Evolutionary conservation across 176 grass and related monocot species (phyloP).

Genomic region (Urochloa ruziziensis): DNA sequence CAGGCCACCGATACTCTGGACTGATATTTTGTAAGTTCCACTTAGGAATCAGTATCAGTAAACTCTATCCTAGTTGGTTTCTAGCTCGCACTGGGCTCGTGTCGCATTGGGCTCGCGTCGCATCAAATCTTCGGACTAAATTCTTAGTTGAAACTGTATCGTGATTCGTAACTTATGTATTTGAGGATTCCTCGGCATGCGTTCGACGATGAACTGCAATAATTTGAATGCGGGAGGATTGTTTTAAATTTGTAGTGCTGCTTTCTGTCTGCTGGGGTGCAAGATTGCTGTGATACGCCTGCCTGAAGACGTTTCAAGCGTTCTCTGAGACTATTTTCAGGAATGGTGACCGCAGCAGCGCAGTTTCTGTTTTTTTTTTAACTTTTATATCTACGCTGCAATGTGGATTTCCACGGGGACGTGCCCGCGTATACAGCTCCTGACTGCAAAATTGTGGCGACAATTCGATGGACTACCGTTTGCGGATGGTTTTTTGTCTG

Average conservation of each 20-base stretch:
- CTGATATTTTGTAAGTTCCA: constrained; percentile 55
- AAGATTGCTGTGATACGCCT: background rate
- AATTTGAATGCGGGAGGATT: constrained; percentile 39
- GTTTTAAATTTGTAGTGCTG: background rate
- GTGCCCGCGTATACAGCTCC: background rate
- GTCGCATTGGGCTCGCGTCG: background rate
- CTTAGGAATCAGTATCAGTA: constrained; percentile 53
- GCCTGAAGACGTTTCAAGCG: background rate
- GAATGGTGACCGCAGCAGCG: background rate
- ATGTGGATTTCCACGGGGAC: background rate
- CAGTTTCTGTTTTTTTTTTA: background rate
- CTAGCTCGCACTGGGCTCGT: background rate
- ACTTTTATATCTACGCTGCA: background rate
- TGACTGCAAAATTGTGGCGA: background rate
- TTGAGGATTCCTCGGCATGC: constrained; percentile 29
- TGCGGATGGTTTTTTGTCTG: no score
- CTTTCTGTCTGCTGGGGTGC: background rate
- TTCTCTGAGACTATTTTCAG: background rate
- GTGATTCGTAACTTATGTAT: constrained; percentile 30
- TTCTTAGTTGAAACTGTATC: constrained; percentile 16
- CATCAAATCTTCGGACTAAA: constrained; percentile 21
- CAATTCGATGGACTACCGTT: background rate
- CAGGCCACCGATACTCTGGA: constrained; percentile 16
- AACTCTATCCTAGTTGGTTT: constrained; percentile 45
- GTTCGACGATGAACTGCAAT: constrained; percentile 35